phyloP scores from a whole-genome alignment of 306 rosid genomes.

The Cicer pinnatifidum region DNA sequence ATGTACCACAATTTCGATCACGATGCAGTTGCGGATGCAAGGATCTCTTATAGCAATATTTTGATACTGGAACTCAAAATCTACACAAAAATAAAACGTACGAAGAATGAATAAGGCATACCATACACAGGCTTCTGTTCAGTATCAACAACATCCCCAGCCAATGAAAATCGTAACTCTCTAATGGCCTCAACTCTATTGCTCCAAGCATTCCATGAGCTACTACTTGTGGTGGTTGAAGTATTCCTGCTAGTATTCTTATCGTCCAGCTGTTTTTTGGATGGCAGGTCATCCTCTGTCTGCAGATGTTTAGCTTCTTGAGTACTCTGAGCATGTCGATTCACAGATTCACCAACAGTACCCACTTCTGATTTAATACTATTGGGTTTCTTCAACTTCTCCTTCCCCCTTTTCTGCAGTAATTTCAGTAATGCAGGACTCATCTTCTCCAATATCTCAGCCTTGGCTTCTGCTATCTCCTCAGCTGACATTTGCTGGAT shows the following conservation, averaged over 20 bases:
- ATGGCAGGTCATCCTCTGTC: slow-evolving; percentile 43
- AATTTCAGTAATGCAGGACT: slow-evolving; percentile 60
- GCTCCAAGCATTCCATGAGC: slow-evolving; percentile 86
- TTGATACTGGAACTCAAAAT: slow-evolving; percentile 26
- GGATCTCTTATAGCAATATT: slow-evolving; percentile 26
- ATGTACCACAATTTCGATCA: neutral
- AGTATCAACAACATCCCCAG: slow-evolving; percentile 65
- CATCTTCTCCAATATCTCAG: slow-evolving; percentile 78
- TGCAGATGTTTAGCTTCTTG: slow-evolving; percentile 43
- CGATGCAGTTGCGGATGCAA: neutral
- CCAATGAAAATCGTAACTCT: slow-evolving; percentile 75
- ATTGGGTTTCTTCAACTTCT: slow-evolving; percentile 56
- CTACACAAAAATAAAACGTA: slow-evolving; percentile 3
- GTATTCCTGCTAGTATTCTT: slow-evolving; percentile 41
- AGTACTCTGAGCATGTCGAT: slow-evolving; percentile 45
- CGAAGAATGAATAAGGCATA: slow-evolving; percentile 44
- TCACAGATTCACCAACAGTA: slow-evolving; percentile 38
- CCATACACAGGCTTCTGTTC: slow-evolving; percentile 52
- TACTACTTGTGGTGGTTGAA: slow-evolving; percentile 50
- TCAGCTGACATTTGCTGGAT: slow-evolving; percentile 70
- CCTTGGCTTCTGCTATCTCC: slow-evolving; percentile 77
- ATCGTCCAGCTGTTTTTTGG: slow-evolving; percentile 44
- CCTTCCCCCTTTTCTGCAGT: slow-evolving; percentile 73
- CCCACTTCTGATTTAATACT: slow-evolving; percentile 46
- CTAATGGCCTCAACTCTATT: slow-evolving; percentile 79